Base-by-base conservation (phyloP, 805 yeast species). In the Tetrapisispora namnaoensis region DNA sequence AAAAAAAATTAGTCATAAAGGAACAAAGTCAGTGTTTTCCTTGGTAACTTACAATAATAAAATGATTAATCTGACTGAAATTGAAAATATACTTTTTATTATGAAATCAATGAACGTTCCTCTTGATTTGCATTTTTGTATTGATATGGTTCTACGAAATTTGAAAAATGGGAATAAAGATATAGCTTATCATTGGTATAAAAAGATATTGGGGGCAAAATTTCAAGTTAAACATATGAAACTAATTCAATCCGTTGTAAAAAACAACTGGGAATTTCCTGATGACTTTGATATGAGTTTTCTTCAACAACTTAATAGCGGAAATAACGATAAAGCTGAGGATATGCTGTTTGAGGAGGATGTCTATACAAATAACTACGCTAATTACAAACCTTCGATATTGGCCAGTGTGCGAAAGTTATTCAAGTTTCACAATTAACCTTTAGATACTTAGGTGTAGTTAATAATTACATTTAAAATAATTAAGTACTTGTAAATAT, bases 131-230 rank as follows among this genome's bases (percentile, higher is more conserved):
- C 58, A 59, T 17, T 49, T 59, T 17, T 62, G 65, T 39, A 45
- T 54, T 2, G 51, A 58, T 4, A 59, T 65, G 63, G 53, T 63
- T 1, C 45, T 57, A 5, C 51, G 58, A 32, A 49, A 56, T 41
- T 20, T 56, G 6, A 42, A 51, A 30, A 45, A 53, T 41, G 47
- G 50, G 11, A 53, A 59, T 21, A 42, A 44, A 13, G 52, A 52
- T 2, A 57, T 53, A 16, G 67, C 69, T 3, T 46, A 57, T 16
- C 16, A 49, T 7, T 65, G 68, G 68, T 65, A 62, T 41, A 24
- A 53, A 28, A 62, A 54, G 44, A 55, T 63, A 13, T 27, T 54
- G 6, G 32, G 47, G n/a, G 59, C 57, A 11, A 55, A 57, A 3
- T 63, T 58, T 30, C 49, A 53, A 13, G 45, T 65, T 9, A 53